Conservation (phyloP, 2,329 filamentous ascomycete species). For the Botrytis porri region DNA sequence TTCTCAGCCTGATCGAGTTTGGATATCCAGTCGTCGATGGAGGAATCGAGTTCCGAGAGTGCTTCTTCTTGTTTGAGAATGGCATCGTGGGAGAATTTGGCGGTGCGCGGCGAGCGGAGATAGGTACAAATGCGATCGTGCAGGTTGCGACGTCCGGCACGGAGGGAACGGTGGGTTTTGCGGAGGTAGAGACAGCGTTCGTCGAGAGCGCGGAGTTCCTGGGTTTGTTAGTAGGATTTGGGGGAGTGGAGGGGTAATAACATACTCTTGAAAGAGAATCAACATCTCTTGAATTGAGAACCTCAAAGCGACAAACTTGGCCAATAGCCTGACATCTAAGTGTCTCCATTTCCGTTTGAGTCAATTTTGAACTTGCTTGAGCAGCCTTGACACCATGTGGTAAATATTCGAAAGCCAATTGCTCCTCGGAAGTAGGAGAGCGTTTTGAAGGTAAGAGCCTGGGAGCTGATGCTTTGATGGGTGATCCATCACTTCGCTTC, state of each 20-base stretch:
- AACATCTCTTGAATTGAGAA: constrained; percentile 61
- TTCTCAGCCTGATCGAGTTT: constrained; percentile 83
- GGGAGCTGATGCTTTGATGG: constrained; percentile 39
- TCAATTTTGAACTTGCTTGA: constrained; percentile 51
- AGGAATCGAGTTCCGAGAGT: constrained; percentile 69
- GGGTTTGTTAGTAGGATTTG: constrained; percentile 11
- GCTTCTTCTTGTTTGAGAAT: constrained; percentile 79
- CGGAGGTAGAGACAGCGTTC: constrained; percentile 76
- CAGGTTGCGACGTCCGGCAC: constrained; percentile 72
- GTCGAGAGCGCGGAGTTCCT: constrained; percentile 74
- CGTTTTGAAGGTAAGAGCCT: not conserved
- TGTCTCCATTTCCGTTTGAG: constrained; percentile 47
- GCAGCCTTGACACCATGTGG: constrained; percentile 54
- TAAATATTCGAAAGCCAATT: constrained; percentile 58
- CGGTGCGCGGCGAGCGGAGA: constrained; percentile 65
- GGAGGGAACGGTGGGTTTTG: constrained; percentile 71
- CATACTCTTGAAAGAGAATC: constrained; percentile 62
- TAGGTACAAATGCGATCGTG: constrained; percentile 76
- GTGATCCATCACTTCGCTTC: constrained; percentile 48
- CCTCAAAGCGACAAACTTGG: constrained; percentile 61
- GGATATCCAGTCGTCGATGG: constrained; percentile 76
- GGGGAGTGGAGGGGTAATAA: not conserved
- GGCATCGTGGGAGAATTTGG: constrained; percentile 70
- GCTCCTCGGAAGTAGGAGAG: constrained; percentile 42
- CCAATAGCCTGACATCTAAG: constrained; percentile 60